Base-by-base conservation (phyloP, 306 rosid genomes). In the Malus sylvestris region DNA sequence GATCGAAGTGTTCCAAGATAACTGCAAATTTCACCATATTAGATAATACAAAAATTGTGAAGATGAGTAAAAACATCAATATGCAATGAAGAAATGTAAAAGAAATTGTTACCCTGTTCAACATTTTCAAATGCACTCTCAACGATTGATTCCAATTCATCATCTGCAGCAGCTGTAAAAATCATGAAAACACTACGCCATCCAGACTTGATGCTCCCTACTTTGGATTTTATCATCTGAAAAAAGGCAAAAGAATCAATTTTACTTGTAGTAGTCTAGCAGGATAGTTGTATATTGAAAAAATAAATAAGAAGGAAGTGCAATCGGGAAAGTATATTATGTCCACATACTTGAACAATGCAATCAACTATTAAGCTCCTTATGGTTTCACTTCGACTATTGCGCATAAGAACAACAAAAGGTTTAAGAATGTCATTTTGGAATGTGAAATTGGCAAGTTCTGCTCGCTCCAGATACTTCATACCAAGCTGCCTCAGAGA, bases 111-210 rank as follows among this genome's bases (percentile, higher is more conserved):
- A 93, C 99, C 97, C 84, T 96, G 99, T 83, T 96, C 99, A 68
- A 93, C 99, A 81, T 96, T 96, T 85, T 96, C 99, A 82, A 96
- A 96, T 85, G 99, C 98, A 87, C 96, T 91, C 81, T 96, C 99
- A 67, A 96, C 96, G 81, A 96, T 93, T 70, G 97, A 79, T 87
- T 96, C 99, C 87, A 88, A 84, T 72, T 89, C 99, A 84, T 96
- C 99, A 85, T 91, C 97, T n/a, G 99, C 99, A 87, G 99, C 91
- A 80, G 99, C 97, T 35, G 98, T 96, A 80, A 96, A 96, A 84
- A 96, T 84, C 99, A 96, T 96, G 83, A 96, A 96, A 71, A 96
- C 98, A 83, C 96, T 92, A 71, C 83, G 93, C 99, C 99, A 96
- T 67, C 99, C 99, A 71, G 99, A 96, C 82, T 96, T 96, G 78